Percentiles rank a stretch among this genome's conserved stretches.
Evolutionary conservation across 1,139 yeast species (phyloP).

Genomic region (Candida sanyaensis): DNA sequence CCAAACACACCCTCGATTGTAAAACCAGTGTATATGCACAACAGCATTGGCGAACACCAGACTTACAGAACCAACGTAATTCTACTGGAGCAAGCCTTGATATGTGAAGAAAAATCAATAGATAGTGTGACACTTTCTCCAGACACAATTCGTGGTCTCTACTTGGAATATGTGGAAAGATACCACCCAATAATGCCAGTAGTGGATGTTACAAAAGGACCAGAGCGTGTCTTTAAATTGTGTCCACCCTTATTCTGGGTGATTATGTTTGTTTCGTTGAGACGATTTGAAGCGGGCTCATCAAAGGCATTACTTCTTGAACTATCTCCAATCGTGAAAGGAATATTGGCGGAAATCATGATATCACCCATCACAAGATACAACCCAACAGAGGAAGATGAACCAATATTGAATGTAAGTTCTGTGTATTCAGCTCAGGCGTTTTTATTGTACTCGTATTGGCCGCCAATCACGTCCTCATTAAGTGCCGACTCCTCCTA

Average conservation of each 20-base stretch:
- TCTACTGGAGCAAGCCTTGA: conserved; percentile 42
- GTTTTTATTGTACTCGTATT: conserved; percentile 78
- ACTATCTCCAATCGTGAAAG: conserved; percentile 70
- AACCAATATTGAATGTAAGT: conserved; percentile 82
- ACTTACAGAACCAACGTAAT: conserved; percentile 6
- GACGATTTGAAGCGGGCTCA: conserved; percentile 51
- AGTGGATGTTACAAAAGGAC: conserved; percentile 79
- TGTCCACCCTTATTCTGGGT: conserved; percentile 96
- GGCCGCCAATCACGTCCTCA: conserved; percentile 96
- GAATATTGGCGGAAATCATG: conserved; percentile 81
- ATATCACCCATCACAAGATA: conserved; percentile 88
- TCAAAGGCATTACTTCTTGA: conserved; percentile 46
- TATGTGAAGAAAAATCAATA: conserved; percentile 65
- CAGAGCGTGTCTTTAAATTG: conserved; percentile 71
- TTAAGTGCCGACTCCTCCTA: conserved; percentile 94
- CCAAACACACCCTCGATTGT: conserved; percentile 38
- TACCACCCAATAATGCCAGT: conserved; percentile 89
- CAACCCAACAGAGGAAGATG: conserved; percentile 71
- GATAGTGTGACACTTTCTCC: conserved; percentile 66
- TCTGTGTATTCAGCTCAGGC: conserved; percentile 97
- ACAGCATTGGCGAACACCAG: background rate
- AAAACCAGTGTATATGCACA: conserved; percentile 12
- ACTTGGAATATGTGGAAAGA: conserved; percentile 64
- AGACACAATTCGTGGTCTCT: conserved; percentile 64
- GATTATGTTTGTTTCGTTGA: conserved; percentile 77